Evolutionary conservation across 305 asterid species (phyloP).

Genomic region (Fraxinus angustifolia): DNA sequence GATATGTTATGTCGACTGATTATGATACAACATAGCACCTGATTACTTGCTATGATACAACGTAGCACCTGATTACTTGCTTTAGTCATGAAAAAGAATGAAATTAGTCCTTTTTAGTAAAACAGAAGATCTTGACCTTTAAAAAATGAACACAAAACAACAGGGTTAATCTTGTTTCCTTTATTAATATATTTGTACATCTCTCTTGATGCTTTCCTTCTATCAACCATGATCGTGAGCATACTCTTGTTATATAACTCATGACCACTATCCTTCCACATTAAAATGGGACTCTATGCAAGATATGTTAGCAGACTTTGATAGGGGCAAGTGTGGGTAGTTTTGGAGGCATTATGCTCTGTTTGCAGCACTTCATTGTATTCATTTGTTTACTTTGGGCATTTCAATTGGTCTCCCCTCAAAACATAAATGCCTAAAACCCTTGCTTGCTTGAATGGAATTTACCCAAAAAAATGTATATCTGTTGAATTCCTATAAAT

Average conservation of each 20-base stretch:
- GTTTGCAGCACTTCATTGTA: neutral
- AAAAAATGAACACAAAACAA: neutral
- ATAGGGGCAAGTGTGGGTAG: neutral
- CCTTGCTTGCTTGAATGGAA: neutral
- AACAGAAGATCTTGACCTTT: neutral
- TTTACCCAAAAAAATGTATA: neutral
- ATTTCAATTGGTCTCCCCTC: neutral
- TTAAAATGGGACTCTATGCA: neutral
- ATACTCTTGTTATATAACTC: neutral
- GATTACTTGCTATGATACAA: too few species aligned
- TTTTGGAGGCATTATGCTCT: neutral
- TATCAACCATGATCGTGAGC: neutral
- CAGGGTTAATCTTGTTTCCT: neutral
- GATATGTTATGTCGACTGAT: neutral
- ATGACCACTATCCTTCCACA: neutral
- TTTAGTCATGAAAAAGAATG: neutral
- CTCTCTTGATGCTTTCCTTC: neutral
- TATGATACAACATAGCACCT: neutral
- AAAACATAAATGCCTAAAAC: neutral
- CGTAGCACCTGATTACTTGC: neutral
- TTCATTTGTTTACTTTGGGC: neutral
- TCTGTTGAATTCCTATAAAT: neutral
- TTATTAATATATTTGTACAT: neutral
- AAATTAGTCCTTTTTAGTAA: neutral
- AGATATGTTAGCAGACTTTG: neutral